These are phyloP conservation scores for Mariannaea elegans DNA, from an alignment of 2,329 filamentous ascomycete species.

Conservation along the genomic window DNA sequence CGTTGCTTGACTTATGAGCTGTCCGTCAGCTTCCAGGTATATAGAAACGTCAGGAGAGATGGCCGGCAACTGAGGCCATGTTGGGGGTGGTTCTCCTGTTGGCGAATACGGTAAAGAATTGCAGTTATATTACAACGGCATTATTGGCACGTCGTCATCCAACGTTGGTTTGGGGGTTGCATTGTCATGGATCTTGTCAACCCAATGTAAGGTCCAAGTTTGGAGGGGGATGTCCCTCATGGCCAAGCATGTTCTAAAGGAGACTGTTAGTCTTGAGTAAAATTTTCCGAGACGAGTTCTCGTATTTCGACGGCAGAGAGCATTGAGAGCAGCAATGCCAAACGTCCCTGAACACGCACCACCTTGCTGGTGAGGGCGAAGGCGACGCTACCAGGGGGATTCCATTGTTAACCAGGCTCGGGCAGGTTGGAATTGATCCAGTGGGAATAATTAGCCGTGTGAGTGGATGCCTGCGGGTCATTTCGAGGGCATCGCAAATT, in stretches of 20 bases:
- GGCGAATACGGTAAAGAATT: constrained; percentile 4
- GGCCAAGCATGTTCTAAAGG: constrained; percentile 13
- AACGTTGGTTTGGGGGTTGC: constrained; percentile 12
- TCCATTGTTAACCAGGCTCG: constrained; percentile 4
- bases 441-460: constrained; percentile 11
- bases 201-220: neutral
- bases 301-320: neutral
- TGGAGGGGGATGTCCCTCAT: neutral
- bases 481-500: constrained; percentile 35
- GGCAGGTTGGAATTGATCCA: constrained; percentile 14
- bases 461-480: constrained; percentile 36
- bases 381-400: constrained; percentile 14
- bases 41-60: constrained; percentile 25
- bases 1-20: constrained; percentile 29
- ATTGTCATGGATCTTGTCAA: neutral
- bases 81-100: constrained; percentile 15
- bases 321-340: constrained; percentile 1
- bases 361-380: constrained; percentile 9
- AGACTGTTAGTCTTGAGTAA: too few species aligned
- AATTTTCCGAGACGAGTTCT: too few species aligned
- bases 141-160: constrained; percentile 24
- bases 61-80: constrained; percentile 14
- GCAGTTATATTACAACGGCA: constrained; percentile 23
- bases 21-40: constrained; percentile 3
- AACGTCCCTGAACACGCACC: constrained; percentile 10